Evolutionary conservation across 1,284 basidiomycete species (phyloP).

Genomic region (Apiotrichum gamsii): DNA sequence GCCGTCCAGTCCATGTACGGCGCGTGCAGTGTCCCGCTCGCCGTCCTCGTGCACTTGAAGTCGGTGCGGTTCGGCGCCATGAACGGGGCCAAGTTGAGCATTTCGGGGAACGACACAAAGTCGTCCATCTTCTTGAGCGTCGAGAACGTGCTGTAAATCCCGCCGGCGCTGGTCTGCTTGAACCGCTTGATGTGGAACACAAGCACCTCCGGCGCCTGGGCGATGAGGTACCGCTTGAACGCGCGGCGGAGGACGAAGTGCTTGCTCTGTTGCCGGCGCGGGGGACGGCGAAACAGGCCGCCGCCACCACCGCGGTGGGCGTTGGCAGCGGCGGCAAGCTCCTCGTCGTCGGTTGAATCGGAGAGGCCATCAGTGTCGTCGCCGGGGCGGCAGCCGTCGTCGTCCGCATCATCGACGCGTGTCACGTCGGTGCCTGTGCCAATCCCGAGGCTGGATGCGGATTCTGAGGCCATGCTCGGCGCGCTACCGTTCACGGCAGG

Average conservation of each 20-base stretch:
- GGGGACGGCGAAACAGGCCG: slow-evolving; percentile 6
- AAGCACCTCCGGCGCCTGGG: slow-evolving; percentile 75
- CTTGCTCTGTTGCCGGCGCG: slow-evolving; percentile 22
- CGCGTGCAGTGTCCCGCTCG: slow-evolving; percentile 30
- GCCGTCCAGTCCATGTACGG: slow-evolving; percentile 44
- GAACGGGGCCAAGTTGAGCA: slow-evolving; percentile 76
- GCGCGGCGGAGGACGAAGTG: slow-evolving; percentile 66
- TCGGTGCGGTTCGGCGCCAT: slow-evolving; percentile 61
- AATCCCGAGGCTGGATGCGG: too few relatives aligned
- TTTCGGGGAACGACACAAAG: slow-evolving; percentile 78
- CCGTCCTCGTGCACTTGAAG: slow-evolving; percentile 38
- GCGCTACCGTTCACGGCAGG: too few relatives aligned
- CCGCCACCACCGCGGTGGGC: background rate
- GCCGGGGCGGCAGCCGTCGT: too few relatives aligned
- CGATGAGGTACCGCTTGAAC: slow-evolving; percentile 88
- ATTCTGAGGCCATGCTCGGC: too few relatives aligned
- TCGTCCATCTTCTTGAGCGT: slow-evolving; percentile 59
- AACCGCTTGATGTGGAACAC: slow-evolving; percentile 92
- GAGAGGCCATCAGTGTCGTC: slow-evolving; percentile 32
- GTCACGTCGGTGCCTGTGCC: too few relatives aligned
- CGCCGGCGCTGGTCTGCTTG: slow-evolving; percentile 56
- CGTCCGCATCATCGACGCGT: too few relatives aligned
- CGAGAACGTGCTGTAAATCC: slow-evolving; percentile 37
- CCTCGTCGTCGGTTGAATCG: slow-evolving; percentile 37
- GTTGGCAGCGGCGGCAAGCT: background rate